Evolutionary conservation across 306 rosid species (phyloP).

Genomic region (Trifolium subterraneum): DNA sequence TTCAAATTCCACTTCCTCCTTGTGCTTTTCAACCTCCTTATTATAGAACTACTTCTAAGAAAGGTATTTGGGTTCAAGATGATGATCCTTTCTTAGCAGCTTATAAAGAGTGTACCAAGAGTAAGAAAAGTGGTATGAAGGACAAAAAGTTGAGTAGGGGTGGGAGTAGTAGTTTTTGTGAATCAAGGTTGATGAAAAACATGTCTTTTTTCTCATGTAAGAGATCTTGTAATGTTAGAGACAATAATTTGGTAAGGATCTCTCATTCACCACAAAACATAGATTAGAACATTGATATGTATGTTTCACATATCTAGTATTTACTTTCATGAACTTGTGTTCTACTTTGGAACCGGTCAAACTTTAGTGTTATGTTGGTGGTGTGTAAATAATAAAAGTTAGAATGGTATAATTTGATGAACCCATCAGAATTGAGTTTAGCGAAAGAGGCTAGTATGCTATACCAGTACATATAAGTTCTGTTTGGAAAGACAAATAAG

Average conservation of each 20-base stretch:
- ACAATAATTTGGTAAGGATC: slow-evolving; percentile 56
- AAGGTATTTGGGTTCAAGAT: slow-evolving; percentile 50
- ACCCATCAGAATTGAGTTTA: too few relatives aligned
- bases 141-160: slow-evolving; percentile 29
- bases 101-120: slow-evolving; percentile 70
- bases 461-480: too few relatives aligned
- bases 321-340: neutral
- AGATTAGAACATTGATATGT: slow-evolving; percentile 21
- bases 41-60: slow-evolving; percentile 54
- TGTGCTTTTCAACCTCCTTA: slow-evolving; percentile 62
- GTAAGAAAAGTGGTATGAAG: slow-evolving; percentile 21
- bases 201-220: slow-evolving; percentile 55
- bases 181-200: slow-evolving; percentile 42
- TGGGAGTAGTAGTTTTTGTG: slow-evolving; percentile 10
- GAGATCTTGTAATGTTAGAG: slow-evolving; percentile 49
- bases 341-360: neutral
- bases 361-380: neutral
- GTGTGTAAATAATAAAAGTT: neutral
- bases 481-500: too few relatives aligned
- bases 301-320: neutral
- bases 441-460: too few relatives aligned
- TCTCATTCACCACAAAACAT: slow-evolving; percentile 41
- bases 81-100: slow-evolving; percentile 80
- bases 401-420: neutral
- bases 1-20: slow-evolving; percentile 80